phyloP scores from a whole-genome alignment of 2,329 filamentous ascomycete genomes.

The Exophiala sideris region DNA sequence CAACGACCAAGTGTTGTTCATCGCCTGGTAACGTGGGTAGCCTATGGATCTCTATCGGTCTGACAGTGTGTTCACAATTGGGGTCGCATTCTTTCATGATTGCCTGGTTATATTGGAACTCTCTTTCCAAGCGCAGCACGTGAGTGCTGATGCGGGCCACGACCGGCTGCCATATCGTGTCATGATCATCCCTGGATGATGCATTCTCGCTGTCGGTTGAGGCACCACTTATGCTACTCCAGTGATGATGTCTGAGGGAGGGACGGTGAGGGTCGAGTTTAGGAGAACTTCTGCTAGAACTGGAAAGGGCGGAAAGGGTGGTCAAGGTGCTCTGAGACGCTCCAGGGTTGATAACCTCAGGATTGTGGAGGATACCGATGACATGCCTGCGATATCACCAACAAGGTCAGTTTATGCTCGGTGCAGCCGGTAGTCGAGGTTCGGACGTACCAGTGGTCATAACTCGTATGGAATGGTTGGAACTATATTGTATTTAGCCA shows the following conservation, averaged over 20 bases:
- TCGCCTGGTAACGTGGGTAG: slow-evolving; percentile 67
- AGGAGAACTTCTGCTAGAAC: slow-evolving; percentile 43
- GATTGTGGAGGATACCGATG: slow-evolving; percentile 57
- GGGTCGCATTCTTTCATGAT: slow-evolving; percentile 70
- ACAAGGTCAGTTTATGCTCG: slow-evolving; percentile 7
- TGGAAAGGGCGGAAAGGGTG: slow-evolving; percentile 42
- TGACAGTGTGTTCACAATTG: slow-evolving; percentile 70
- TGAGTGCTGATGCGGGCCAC: slow-evolving; percentile 81
- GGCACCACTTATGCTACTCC: slow-evolving; percentile 51
- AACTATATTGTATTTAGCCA: slow-evolving; percentile 18
- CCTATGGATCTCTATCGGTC: slow-evolving; percentile 74
- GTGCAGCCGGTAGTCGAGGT: background rate
- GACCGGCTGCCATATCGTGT: slow-evolving; percentile 57
- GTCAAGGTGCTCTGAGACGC: slow-evolving; percentile 39
- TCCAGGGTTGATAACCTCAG: slow-evolving; percentile 46
- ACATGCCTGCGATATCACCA: slow-evolving; percentile 47
- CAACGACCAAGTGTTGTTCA: slow-evolving; percentile 67
- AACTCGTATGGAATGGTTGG: slow-evolving; percentile 56
- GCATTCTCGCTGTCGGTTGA: slow-evolving; percentile 42
- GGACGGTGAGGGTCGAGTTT: slow-evolving; percentile 39
- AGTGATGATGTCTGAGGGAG: slow-evolving; percentile 41
- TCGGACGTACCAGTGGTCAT: slow-evolving; percentile 70
- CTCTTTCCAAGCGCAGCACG: slow-evolving; percentile 76
- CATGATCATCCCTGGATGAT: slow-evolving; percentile 38
- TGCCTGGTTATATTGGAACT: slow-evolving; percentile 76